Evolutionary conservation across 306 rosid genomes (phyloP).

Genomic region (Cercis canadensis): DNA sequence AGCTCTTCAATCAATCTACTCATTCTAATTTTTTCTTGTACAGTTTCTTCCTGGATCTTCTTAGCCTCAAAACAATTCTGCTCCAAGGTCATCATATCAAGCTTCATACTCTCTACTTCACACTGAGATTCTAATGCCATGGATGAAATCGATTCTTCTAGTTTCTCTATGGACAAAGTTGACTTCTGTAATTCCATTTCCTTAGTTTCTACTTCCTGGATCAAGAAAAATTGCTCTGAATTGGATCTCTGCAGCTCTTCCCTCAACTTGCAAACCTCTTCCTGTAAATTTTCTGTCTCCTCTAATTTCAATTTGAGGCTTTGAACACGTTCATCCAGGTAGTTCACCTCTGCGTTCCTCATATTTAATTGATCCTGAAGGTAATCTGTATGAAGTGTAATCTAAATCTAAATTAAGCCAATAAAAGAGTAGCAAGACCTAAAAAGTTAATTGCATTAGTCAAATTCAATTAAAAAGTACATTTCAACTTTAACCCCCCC

Average conservation of each 20-base stretch:
- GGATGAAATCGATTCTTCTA: conserved; percentile 74
- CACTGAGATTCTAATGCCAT: conserved; percentile 82
- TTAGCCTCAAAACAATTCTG: conserved; percentile 67
- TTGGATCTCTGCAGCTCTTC: conserved; percentile 62
- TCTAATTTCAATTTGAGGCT: conserved; percentile 63
- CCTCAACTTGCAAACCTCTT: conserved; percentile 58
- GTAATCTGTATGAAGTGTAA: conserved; percentile 68
- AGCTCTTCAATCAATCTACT: conserved; percentile 57
- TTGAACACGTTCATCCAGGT: conserved; percentile 56
- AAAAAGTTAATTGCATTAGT: conserved; percentile 5
- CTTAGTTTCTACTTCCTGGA: conserved; percentile 62
- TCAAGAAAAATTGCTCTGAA: conserved; percentile 60
- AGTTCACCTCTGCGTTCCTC: conserved; percentile 65
- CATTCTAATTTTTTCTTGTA: conserved; percentile 61
- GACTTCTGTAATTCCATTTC: conserved; percentile 67
- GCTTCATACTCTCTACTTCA: conserved; percentile 89
- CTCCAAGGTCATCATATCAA: conserved; percentile 77
- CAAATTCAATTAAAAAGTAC: conserved; percentile 18
- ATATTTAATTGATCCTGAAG: conserved; percentile 79
- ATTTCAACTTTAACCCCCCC: not conserved
- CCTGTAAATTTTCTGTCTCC: conserved; percentile 57
- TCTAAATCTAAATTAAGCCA: conserved; percentile 19
- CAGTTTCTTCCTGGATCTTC: conserved; percentile 69
- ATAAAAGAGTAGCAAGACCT: conserved; percentile 23
- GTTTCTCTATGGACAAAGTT: conserved; percentile 59